phyloP scores from a whole-genome alignment of 192 early-diverging fungal species.

The Backusella tuberculispora region DNA sequence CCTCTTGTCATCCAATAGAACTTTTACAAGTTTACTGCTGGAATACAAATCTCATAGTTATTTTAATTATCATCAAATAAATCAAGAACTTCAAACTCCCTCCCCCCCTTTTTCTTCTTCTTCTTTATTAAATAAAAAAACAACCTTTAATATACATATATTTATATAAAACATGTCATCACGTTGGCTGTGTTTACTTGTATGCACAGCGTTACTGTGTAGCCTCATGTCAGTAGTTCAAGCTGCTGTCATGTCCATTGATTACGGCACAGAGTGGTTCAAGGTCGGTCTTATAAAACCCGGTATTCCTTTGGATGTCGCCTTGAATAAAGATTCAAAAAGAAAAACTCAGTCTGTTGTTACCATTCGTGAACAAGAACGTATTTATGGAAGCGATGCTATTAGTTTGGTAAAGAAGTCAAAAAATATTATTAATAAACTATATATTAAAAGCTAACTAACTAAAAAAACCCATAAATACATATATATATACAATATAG shows the following conservation, averaged over 20 bases:
- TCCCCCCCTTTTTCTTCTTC: not conserved
- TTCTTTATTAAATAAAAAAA: not conserved
- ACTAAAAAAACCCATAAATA: not conserved
- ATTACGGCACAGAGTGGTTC: conserved; percentile 98
- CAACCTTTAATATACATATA: not conserved
- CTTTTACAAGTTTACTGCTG: conserved; percentile 6
- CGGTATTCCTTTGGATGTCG: conserved; percentile 89
- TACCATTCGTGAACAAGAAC: conserved; percentile 77
- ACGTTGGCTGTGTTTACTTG: conserved; percentile 13
- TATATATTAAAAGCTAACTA: not conserved
- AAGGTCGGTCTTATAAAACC: conserved; percentile 93
- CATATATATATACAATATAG: conserved; percentile 46
- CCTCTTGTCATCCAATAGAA: conserved; percentile 1
- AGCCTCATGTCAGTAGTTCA: conserved; percentile 9
- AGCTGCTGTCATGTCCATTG: conserved; percentile 91
- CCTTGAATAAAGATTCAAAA: conserved; percentile 95
- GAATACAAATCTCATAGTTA: not conserved
- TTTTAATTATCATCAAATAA: not conserved
- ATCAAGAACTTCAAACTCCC: not conserved
- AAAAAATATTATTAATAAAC: not conserved
- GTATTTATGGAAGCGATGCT: conserved; percentile 90
- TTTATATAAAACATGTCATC: not conserved
- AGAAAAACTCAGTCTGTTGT: conserved; percentile 89
- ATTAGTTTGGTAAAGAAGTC: conserved; percentile 62
- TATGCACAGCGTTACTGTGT: not conserved